A percentile compares a stretch with the other conserved stretches of the same genome.
Conservation (phyloP, 2,329 filamentous ascomycete genomes). For the Penicillium sp. region DNA sequence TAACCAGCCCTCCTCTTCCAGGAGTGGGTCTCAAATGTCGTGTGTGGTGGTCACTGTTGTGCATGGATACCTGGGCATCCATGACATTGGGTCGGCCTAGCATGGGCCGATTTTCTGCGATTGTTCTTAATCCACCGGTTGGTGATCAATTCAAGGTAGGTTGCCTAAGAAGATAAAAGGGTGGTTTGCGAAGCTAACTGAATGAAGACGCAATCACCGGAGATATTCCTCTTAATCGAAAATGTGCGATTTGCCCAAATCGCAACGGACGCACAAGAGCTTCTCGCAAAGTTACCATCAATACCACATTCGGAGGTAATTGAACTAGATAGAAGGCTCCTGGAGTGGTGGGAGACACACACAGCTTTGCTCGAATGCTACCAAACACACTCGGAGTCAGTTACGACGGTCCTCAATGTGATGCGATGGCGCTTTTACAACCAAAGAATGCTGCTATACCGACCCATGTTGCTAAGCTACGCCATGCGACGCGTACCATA, state of each 20-base stretch:
- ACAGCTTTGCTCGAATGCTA: constrained; percentile 62
- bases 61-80: constrained; percentile 68
- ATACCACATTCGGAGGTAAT: constrained; percentile 62
- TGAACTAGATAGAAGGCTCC: constrained; percentile 63
- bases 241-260: constrained; percentile 76
- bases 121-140: neutral
- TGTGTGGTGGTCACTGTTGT: constrained; percentile 71
- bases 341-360: constrained; percentile 67
- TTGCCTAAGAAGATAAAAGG: constrained; percentile 20
- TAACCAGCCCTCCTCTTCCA: constrained; percentile 31
- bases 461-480: constrained; percentile 66
- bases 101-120: constrained; percentile 58
- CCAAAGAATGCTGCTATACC: constrained; percentile 69
- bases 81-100: constrained; percentile 67
- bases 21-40: constrained; percentile 56
- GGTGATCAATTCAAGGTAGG: neutral
- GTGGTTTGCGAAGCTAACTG: constrained; percentile 51
- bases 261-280: constrained; percentile 70
- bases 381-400: constrained; percentile 65
- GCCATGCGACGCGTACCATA: constrained; percentile 51
- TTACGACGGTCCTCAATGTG: constrained; percentile 66
- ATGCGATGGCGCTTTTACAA: constrained; percentile 81
- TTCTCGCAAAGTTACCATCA: constrained; percentile 65
- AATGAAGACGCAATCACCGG: constrained; percentile 19
- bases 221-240: constrained; percentile 66